Percentiles rank a stretch among this genome's conserved stretches.
Evolutionary conservation across 176 grass and related monocot genomes (phyloP).

Genomic region (Aegilops bicornis): DNA sequence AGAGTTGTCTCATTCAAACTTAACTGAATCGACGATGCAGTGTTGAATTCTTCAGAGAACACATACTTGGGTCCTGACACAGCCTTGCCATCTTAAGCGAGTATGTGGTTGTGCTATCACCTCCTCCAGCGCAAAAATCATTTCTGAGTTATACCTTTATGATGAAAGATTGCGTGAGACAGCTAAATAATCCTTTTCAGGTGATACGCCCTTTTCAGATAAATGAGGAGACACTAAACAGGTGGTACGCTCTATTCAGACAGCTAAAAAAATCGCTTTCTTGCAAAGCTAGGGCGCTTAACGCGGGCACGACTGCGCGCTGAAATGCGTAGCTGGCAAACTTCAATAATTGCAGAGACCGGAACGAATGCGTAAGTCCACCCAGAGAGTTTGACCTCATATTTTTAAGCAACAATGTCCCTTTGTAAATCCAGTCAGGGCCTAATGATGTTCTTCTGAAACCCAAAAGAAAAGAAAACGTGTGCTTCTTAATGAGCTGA

Average conservation of each 20-base stretch:
- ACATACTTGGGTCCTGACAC: background rate
- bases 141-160: background rate
- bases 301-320: background rate
- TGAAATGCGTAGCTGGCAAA: background rate
- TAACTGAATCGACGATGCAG: no score
- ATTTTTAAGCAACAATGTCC: background rate
- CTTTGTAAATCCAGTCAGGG: background rate
- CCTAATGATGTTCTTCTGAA: background rate
- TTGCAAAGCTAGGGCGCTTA: background rate
- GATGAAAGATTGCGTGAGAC: background rate
- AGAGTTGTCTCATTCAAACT: no score
- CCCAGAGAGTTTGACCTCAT: background rate
- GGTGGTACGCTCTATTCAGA: no score
- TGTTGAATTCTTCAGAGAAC: no score
- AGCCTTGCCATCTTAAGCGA: background rate
- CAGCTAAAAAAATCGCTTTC: no score
- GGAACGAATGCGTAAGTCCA: background rate
- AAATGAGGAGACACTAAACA: no score
- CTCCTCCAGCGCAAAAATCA: background rate
- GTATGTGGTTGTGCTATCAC: background rate
- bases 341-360: background rate
- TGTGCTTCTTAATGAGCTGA: background rate
- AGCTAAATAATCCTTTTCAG: no score
- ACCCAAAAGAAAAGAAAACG: background rate
- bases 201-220: no score